Evolutionary conservation across 208 protist species (phyloP), one percentile per base, ranked within the genome.

Genomic region (Polymyxa betae): DNA sequence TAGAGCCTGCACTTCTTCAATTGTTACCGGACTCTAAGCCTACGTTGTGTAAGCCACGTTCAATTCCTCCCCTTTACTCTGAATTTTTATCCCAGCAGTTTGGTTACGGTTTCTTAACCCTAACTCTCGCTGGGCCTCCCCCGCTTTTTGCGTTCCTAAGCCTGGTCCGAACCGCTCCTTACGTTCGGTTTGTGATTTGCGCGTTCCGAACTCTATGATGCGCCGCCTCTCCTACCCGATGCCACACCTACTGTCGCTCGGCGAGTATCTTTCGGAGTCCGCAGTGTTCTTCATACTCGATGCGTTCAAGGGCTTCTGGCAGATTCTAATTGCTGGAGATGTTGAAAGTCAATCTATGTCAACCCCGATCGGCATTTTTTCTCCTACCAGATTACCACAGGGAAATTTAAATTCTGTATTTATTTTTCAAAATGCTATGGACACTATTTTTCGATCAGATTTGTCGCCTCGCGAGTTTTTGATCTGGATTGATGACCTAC

Each of bases 291-390:
- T 5, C 72, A 82, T n/a, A n/a, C 12, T 43, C 5, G 72, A 82
- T 35, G 72, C 72, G 40, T 82, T 82, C 72, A 82, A 82, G 35
- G 72, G 5, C 35, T 82, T 82, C 72, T 82, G 72, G 72, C 72
- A 82, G 72, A 82, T 82, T 43, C 35, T n/a, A 20, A 82, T 82
- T n/a, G 35, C 72, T n/a, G 72, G 72, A 45, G n/a, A 82, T 35
- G 35, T 82, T 43, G n/a, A 82, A 35, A 43, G 35, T 43, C 72
- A 45, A n/a, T 45, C 72, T 5, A 35, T 82, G 35, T n/a, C 35
- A 20, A 45, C 72, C 5, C 72, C 72, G 16, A 38, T 82, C 5
- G 5, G 72, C 12, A 35, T 43, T 35, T 82, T 82, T 35, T 38
- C 72, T 5, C 72, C 72, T 40, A 35, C 16, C 16, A 5, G 72